Evolutionary conservation across 495 filamentous ascomycete species (phyloP), one percentile per base, ranked within the genome.

Genomic region (Thozetella sp.): DNA sequence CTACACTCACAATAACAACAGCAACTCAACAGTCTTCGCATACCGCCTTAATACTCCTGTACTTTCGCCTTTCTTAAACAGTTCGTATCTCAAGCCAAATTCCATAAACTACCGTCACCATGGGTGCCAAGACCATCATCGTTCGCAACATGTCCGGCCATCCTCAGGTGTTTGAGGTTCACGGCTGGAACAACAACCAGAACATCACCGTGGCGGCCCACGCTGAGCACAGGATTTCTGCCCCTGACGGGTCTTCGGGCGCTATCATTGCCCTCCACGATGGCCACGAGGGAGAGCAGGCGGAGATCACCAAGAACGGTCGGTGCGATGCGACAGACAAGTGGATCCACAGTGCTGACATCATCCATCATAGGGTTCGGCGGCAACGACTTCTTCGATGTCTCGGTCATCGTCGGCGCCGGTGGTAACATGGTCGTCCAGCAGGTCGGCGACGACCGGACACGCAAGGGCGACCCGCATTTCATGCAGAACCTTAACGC

Each of bases 351-450:
- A 53, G 66, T 56, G 58, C 43, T 20, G 46, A 43, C 50, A 12
- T 22, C 48, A 26, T 10, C 25, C 23, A 55, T 52, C 6, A 40
- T 37, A 26, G n/a, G 51, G 9, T 20, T 30, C 43, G 11, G 25
- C 62, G 73, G 73, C 2, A 78, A 76, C 54, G 75, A 78, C 57
- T 70, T 68, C 54, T 69, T 78, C 40, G 75, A 78, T 27, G 62
- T 76, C 9, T 74, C 71, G 58, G 76, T 76, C 59, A 78, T 78
- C 56, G 56, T 67, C 45, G 74, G 75, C 2, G 75, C 75, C 3
- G 74, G 75, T 17, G 75, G 75, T 2, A 78, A 78, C 51, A 68
- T 78, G 65, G 75, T 69, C 12, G 68, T 75, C 50, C 74, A 76
- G 57, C 75, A 78, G 48, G 72, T 74, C 27, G 72, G 71, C 1